phyloP scores from a whole-genome alignment of 106 monocot genomes.

The Dioscorea dumetorum region DNA sequence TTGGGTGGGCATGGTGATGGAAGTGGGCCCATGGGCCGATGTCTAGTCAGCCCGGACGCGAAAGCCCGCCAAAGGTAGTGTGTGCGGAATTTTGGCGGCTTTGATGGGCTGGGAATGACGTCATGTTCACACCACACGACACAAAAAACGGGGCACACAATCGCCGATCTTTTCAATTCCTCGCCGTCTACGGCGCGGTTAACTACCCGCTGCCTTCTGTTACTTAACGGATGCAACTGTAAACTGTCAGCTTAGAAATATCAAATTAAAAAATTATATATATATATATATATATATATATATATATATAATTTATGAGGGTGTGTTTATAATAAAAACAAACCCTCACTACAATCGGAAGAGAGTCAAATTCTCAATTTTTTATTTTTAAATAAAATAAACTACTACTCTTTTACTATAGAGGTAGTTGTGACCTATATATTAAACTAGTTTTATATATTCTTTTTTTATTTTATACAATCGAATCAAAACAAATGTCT shows the following conservation, averaged over 20 bases:
- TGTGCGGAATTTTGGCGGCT: slow-evolving; percentile 3
- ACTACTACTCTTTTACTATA: too few species aligned
- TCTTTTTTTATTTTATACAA: too few species aligned
- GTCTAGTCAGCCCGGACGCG: slow-evolving; percentile 14
- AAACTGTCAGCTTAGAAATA: not conserved
- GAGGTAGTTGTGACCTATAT: too few species aligned
- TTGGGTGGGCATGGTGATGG: not conserved
- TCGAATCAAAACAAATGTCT: too few species aligned
- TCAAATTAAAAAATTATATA: not conserved
- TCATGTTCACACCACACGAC: slow-evolving; percentile 22
- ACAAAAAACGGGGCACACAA: not conserved
- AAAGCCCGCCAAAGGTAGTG: slow-evolving; percentile 4
- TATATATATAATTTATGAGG: not conserved
- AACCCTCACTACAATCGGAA: too few species aligned
- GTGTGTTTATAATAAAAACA: too few species aligned
- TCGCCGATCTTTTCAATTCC: not conserved
- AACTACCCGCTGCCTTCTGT: too few species aligned
- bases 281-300: not conserved
- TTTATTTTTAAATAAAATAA: too few species aligned
- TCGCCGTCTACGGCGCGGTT: too few species aligned
- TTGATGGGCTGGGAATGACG: slow-evolving; percentile 2
- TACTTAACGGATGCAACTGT: too few species aligned
- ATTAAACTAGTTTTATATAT: too few species aligned
- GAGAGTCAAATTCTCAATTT: too few species aligned
- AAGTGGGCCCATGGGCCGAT: slow-evolving; percentile 6